phyloP scores from a whole-genome alignment of 768 basidiomycete genomes.

The Saitozyma podzolica region DNA sequence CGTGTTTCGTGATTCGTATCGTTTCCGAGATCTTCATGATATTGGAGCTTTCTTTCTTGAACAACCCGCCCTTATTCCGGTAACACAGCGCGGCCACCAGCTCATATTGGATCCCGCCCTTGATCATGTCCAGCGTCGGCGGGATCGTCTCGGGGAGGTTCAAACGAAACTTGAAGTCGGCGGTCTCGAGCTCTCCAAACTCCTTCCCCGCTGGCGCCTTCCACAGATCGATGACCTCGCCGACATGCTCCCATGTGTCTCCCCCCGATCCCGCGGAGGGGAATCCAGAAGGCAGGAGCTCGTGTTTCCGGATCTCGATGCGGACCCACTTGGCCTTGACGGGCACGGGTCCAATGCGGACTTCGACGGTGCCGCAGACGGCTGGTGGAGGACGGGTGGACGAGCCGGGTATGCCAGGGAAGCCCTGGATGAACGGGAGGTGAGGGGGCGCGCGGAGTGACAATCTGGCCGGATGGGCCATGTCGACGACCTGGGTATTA shows the following conservation, averaged over 20 bases:
- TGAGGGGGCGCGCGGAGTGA: conserved; percentile 50
- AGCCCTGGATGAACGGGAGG: conserved; percentile 50
- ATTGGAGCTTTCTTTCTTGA: conserved; percentile 74
- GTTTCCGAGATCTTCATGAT: conserved; percentile 67
- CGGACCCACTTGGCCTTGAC: conserved; percentile 90
- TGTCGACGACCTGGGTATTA: neutral
- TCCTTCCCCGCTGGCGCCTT: conserved; percentile 65
- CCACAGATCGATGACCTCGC: conserved; percentile 80
- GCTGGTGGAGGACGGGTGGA: conserved; percentile 38
- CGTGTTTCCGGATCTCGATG: conserved; percentile 87
- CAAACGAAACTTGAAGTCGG: conserved; percentile 81
- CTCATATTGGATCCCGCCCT: conserved; percentile 82
- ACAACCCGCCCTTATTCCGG: conserved; percentile 80
- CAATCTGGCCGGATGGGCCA: conserved; percentile 43
- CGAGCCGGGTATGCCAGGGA: conserved; percentile 45
- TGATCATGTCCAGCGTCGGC: conserved; percentile 70
- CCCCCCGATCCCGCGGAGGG: conserved; percentile 14
- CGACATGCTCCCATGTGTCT: conserved; percentile 45
- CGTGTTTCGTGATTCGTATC: conserved; percentile 88
- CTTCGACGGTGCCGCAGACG: conserved; percentile 66
- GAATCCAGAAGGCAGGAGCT: conserved; percentile 56
- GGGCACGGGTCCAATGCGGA: conserved; percentile 67
- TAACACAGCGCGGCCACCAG: conserved; percentile 82
- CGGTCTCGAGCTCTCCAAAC: conserved; percentile 67
- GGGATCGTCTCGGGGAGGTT: conserved; percentile 91